These are phyloP conservation scores for Catharanthus roseus DNA, from an alignment of 257 asterid species.

Conservation along the genomic window DNA sequence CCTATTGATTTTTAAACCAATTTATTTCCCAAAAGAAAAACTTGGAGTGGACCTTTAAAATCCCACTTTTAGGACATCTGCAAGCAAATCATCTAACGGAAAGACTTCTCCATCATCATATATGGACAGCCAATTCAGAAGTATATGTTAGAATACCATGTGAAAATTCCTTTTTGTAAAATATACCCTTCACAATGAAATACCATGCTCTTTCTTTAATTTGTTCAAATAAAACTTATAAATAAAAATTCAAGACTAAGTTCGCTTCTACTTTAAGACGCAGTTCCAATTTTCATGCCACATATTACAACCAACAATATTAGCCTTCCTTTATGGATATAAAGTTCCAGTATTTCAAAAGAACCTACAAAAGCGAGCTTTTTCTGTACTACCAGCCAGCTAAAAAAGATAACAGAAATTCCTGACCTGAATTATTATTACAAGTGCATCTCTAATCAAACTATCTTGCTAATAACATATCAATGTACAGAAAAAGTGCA, in stretches of 20 bases:
- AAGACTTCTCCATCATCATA: neutral
- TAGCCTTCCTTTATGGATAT: neutral
- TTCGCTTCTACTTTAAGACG: neutral
- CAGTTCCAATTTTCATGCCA: neutral
- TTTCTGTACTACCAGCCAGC: neutral
- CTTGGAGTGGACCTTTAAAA: neutral
- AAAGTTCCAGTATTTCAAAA: neutral
- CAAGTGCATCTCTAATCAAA: neutral
- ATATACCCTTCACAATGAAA: neutral
- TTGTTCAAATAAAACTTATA: neutral
- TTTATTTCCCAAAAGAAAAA: neutral
- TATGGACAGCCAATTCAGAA: neutral
- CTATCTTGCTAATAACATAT: neutral
- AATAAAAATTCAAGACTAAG: neutral
- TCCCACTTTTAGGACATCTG: neutral
- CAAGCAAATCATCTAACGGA: neutral
- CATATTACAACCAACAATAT: neutral
- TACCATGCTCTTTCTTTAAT: neutral
- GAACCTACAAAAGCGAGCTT: neutral
- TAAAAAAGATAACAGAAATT: neutral
- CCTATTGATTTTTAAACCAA: too few species aligned
- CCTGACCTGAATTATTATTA: neutral
- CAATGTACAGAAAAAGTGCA: neutral
- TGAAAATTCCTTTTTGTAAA: neutral
- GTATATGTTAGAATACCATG: neutral